Evolutionary conservation across 441 rosid species (phyloP).

Genomic region (Erodium texanum): DNA sequence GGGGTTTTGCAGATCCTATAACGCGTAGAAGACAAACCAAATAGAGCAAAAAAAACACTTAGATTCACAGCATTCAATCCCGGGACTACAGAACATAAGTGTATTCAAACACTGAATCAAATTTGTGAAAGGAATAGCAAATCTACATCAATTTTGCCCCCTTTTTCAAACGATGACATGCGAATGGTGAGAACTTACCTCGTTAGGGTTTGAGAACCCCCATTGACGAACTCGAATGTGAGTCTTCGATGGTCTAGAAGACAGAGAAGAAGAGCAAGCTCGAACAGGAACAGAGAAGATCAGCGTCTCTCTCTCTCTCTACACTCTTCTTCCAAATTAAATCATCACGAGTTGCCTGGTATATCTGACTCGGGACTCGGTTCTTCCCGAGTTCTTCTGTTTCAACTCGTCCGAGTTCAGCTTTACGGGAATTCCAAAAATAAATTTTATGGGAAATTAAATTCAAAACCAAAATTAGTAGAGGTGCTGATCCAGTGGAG

Average conservation of each 20-base stretch:
- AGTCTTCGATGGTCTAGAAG: not conserved
- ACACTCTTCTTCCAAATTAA: not conserved
- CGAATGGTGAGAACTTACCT: constrained; percentile 15
- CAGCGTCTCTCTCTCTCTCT: constrained; percentile 11
- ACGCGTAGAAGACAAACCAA: not conserved
- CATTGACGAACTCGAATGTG: constrained; percentile 20
- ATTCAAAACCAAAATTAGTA: not conserved
- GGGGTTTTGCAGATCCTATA: constrained; percentile 26
- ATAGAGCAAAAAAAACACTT: not conserved
- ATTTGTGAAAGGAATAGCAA: not conserved
- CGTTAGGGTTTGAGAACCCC: constrained; percentile 25
- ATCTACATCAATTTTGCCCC: not conserved
- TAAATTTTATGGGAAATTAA: not conserved
- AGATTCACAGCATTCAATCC: not conserved
- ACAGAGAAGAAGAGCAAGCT: not conserved
- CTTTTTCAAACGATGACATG: not conserved
- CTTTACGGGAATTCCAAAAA: not conserved
- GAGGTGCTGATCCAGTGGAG: not conserved
- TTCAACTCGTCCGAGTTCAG: constrained; percentile 1
- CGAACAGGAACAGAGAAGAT: not conserved
- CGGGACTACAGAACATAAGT: not conserved
- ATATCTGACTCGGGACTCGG: constrained; percentile 5
- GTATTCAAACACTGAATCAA: not conserved
- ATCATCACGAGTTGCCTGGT: not conserved
- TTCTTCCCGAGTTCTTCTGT: not conserved